Evolutionary conservation across 2,329 filamentous ascomycete species (phyloP), one percentile per base, ranked within the genome.

Genomic region (Colletotrichum truncatum): DNA sequence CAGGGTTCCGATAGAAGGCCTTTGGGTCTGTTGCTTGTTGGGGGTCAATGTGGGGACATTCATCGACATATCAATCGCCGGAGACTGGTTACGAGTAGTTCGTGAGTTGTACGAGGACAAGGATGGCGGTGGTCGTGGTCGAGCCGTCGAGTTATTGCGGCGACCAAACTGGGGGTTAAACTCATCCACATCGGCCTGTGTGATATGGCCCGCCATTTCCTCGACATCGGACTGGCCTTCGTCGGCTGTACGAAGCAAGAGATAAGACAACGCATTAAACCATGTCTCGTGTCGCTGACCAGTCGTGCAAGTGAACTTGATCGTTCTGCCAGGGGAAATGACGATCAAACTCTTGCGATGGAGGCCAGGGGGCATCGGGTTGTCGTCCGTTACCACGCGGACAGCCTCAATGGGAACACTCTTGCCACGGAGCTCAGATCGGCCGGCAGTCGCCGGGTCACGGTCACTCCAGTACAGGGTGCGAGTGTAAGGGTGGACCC

Each of bases 401-500:
- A 99, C 93, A 49, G 93, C 93, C 78, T 98, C 94, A 71, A 99
- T 98, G 14, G 92, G 89, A 46, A 98, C 93, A 77, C 93, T 97
- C 89, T 98, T 98, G 84, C 82, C 87, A 71, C 83, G 85, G 59
- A 95, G 81, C 78, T 98, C 92, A 10, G 87, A 81, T 68, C 91
- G 89, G n/a, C 92, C 92, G 48, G 91, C 92, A 48, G 85, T 86
- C 28, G 92, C 90, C 6, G 96, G 96, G 75, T 98, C 94, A 57
- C 90, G 86, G 70, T 97, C 92, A 75, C 94, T 97, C 96, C 96
- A 99, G 84, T 98, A 98, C 71, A 99, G 79, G 5, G 95, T 98
- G 52, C 94, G 89, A 3, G 95, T 99, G 79, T 98, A 99, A 0
- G 96, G 96, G 75, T 99, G 96, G 21, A 99, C 93, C 96, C 96